phyloP scores from a whole-genome alignment of 139 green algal species.

The Yamagishiella unicocca region DNA sequence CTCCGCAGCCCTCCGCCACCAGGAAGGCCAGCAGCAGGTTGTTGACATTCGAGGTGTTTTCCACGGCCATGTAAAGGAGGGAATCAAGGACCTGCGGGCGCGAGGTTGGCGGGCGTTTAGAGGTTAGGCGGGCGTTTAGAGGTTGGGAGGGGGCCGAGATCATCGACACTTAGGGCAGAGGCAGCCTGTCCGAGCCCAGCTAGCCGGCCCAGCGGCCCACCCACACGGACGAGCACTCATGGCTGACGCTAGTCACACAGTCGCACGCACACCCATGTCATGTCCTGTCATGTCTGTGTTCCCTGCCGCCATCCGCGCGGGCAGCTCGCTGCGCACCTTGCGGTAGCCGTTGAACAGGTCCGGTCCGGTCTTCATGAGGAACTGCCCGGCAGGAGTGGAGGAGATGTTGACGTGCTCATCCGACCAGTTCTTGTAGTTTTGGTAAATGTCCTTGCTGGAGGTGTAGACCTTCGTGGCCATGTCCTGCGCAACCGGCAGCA shows the following conservation, averaged over 20 bases:
- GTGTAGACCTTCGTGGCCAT: conserved; percentile 26
- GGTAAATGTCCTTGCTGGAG: conserved; percentile 15
- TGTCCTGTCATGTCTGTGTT: no score
- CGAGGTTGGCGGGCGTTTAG: neutral
- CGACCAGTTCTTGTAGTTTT: conserved; percentile 16
- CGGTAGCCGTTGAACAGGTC: conserved; percentile 11
- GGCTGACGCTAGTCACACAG: neutral
- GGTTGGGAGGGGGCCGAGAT: neutral
- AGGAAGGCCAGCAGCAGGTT: conserved; percentile 20
- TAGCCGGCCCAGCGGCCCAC: no score
- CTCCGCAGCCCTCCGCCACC: conserved; percentile 20
- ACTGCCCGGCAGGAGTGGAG: conserved; percentile 5
- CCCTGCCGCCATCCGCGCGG: no score
- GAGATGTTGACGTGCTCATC: neutral
- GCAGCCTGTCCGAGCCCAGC: no score
- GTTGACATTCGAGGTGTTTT: conserved; percentile 19
- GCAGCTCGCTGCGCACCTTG: neutral
- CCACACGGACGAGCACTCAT: neutral
- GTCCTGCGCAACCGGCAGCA: neutral
- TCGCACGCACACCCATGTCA: no score
- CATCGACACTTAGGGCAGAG: no score
- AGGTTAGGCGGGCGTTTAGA: neutral
- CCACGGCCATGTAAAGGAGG: neutral
- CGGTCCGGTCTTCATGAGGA: conserved; percentile 19
- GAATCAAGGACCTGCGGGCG: neutral